Evolutionary conservation across 2,329 filamentous ascomycete species (phyloP), one percentile per base, ranked within the genome.

Genomic region (Botrytis paeoniae): DNA sequence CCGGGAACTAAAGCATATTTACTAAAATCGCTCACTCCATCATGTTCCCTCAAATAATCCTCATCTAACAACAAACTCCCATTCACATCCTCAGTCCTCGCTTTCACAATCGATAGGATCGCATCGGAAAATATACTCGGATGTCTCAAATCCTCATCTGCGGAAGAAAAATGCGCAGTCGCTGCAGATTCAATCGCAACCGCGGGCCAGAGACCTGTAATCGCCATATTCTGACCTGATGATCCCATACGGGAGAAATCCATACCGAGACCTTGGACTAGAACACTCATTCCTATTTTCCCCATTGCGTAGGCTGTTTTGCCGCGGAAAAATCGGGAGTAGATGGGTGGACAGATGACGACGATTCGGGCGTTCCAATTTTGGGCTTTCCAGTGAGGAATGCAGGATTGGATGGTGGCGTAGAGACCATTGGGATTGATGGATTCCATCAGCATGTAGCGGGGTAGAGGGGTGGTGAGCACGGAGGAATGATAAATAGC

Each of bases 401-500:
- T 84, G 3, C 86, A 83, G 8, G 90, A 89, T 78, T 94, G 91
- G 9, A 96, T 80, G 4, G 87, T 86, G 29, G 87, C 91, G 82
- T 97, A 97, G 0, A 97, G 84, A 0, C 93, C 94, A 77, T 93
- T 90, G 0, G 88, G 86, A 78, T 94, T 94, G 75, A 94, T 88
- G 74, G 85, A 85, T 82, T 94, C 92, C 90, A 95, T 93, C 76
- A 92, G 87, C 80, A 90, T 89, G 83, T 93, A 95, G n/a, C 92
- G 87, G 81, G 91, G 92, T 76, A 92, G 84, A 0, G 92, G 91
- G 0, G 93, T 95, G 64, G 90, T 87, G 69, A 90, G 87, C 0
- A 97, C 89, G 1, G 91, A 87, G 0, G 91, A 88, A 93, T 93
- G 95, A 91, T 91, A 96, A 76, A 97, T 94, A 4, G 93, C 93